Base-by-base conservation (phyloP, 139 green algal species). In the Zygnema cylindricum region DNA sequence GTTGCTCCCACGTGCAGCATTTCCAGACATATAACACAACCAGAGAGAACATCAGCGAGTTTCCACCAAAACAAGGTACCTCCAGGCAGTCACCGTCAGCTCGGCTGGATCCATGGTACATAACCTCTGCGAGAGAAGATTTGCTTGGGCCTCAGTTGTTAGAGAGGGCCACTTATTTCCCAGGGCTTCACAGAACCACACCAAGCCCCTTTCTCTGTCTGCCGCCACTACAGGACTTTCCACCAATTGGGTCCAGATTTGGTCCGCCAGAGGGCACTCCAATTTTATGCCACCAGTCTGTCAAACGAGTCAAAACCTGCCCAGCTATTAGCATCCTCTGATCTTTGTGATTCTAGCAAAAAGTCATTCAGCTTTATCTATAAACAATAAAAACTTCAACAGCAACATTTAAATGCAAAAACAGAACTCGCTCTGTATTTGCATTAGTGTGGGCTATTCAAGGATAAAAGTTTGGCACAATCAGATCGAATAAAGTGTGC, bases 171-270 rank as follows among this genome's bases (percentile, higher is more conserved):
- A 63, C 81, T 84, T 84, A 36, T 87, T 78, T 43, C 41, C 49
- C 77, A 82, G 39, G n/a, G 21, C 75, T 32, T 39, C n/a, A 57
- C 3, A 88, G 54, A 87, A 63, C 84, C 84, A 89, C 1, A 38
- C 23, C 32, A 90, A 23, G 32, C 36, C 85, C 35, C 36, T 69
- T 39, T 90, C 43, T n/a, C 32, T 41, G 85, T 90, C 85, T 1
- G 38, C 77, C 22, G 30, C 7, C 42, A 49, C 71, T 0, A 78
- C 85, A 22, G 41, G 36, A 35, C 87, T 41, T 2, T 82, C 85
- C n/a, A 90, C 77, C 78, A 90, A 16, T 16, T 36, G 36, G 25
- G 33, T n/a, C 85, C 85, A 90, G 1, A 90, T 41, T 39, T 39
- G 7, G 43, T 88, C 79, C 49, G 81, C 32, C 16, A 77, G 39